Evolutionary conservation across 345 rosid genomes (phyloP).

Genomic region (Populus simonii): DNA sequence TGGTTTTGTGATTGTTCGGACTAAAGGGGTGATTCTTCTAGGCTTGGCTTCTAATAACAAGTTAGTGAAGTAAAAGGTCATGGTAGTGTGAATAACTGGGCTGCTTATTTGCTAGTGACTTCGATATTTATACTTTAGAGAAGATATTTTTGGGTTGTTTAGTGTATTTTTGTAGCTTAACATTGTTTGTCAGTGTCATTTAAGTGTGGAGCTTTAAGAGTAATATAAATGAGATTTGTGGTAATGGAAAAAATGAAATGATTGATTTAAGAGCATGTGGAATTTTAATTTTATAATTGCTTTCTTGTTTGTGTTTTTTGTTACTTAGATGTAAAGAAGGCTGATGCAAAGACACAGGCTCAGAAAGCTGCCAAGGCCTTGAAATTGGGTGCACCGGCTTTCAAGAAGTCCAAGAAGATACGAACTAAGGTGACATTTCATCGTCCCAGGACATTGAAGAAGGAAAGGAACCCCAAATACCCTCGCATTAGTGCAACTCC

Average conservation of each 20-base stretch:
- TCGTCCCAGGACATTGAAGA: constrained; percentile 83
- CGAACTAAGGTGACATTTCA: constrained; percentile 88
- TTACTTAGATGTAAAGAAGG: constrained; percentile 40
- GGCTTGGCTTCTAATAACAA: not conserved
- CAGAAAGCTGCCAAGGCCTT: constrained; percentile 86
- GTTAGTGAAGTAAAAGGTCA: not conserved
- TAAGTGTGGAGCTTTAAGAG: not conserved
- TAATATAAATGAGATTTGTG: not conserved
- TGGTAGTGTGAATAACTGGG: not conserved
- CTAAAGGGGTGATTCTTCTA: not conserved
- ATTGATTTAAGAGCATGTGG: not conserved
- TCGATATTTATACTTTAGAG: not conserved
- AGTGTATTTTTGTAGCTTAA: not conserved
- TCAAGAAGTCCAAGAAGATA: constrained; percentile 77
- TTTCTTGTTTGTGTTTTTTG: not conserved
- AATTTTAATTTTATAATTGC: not conserved
- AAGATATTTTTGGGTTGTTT: too few species aligned
- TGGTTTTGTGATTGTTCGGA: not conserved
- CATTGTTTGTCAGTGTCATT: not conserved
- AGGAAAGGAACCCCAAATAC: constrained; percentile 74
- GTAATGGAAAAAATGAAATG: not conserved
- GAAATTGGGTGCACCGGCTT: constrained; percentile 56
- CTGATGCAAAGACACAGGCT: constrained; percentile 84
- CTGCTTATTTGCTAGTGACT: not conserved
- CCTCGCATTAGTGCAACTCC: constrained; percentile 73